Base-by-base conservation (phyloP, 805 yeast species). In the Teunomyces kruisii region DNA sequence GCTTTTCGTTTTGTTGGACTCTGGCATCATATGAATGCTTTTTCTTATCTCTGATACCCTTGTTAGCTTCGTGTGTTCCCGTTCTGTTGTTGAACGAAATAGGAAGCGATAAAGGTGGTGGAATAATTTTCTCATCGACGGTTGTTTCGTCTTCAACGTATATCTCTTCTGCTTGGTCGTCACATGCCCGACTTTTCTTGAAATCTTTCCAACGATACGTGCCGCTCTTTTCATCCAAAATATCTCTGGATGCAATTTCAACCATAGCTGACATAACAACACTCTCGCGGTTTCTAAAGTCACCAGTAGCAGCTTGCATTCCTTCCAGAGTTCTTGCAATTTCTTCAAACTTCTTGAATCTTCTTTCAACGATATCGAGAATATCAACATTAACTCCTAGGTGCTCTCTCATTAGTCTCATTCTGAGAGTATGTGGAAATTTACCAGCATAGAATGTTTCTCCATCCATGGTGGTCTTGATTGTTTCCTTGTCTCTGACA, bases 341-440 rank as follows among this genome's bases (percentile, higher is more conserved):
- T 4, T 62, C 60, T 47, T 78, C 81, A 49, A 79, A 71, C 40
- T 70, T 67, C 13, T 64, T 58, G 44, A 87, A 84, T 53, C 86
- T 75, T 53, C 91, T 74, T 58, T 90, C 97, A 27, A 89, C 86
- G 36, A 86, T 65, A 45, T 91, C 97, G 19, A 90, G 65, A 12
- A 84, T 71, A 64, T 91, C 97, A 35, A 90, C 94, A 62, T 90
- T 95, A 43, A 96, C 84, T 19, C 99, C 99, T 19, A 94, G 62
- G 67, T 94, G 99, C 60, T 94, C 99, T 52, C 99, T 79, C 99
- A 94, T 94, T 41, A 95, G 74, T 50, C 97, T 77, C 72, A 90
- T 80, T 56, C 99, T 78, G 48, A 94, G 68, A 2, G 94, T 84
- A 62, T 89, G 96, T 0, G 98, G 89, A 71, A 92, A 94, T 54